A percentile compares a stretch with the other conserved stretches of the same genome.
Evolutionary conservation across 106 monocot species (phyloP).

Genomic region (Apostasia ramifera): DNA sequence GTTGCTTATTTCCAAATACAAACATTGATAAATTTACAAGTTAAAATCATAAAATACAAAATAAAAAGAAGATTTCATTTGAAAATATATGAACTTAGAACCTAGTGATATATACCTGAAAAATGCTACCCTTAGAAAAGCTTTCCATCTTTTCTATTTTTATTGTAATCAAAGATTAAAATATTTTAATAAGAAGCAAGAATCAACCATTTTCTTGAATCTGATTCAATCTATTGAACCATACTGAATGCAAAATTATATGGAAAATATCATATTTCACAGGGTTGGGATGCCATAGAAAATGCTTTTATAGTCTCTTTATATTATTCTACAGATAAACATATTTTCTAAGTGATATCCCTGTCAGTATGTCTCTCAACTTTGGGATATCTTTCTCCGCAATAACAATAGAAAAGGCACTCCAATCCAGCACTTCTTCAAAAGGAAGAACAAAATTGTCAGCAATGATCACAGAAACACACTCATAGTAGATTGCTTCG

Average conservation of each 20-base stretch:
- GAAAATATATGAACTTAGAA: no score
- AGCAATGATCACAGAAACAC: conserved; percentile 77
- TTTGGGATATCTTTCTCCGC: conserved; percentile 69
- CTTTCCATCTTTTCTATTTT: no score
- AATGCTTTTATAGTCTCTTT: conserved; percentile 70
- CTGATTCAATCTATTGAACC: conserved; percentile 72
- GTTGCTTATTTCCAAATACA: no score
- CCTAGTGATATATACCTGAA: no score
- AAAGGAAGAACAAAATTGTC: conserved; percentile 73
- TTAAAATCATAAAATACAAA: no score
- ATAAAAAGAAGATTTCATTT: no score
- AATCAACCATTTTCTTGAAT: conserved; percentile 14
- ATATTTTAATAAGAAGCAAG: no score
- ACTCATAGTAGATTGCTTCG: conserved; percentile 75
- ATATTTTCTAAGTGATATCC: conserved; percentile 33
- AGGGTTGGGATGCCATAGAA: conserved; percentile 71
- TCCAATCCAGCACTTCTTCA: conserved; percentile 71
- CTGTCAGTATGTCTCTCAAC: conserved; percentile 45
- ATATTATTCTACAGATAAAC: conserved; percentile 50
- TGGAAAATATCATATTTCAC: conserved; percentile 79
- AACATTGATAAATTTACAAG: no score
- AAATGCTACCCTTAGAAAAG: no score
- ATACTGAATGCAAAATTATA: conserved; percentile 82
- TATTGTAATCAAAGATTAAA: no score
- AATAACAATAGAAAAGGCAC: conserved; percentile 54